Conservation (phyloP, 2,329 filamentous ascomycete species). For the Penicillium sp. region DNA sequence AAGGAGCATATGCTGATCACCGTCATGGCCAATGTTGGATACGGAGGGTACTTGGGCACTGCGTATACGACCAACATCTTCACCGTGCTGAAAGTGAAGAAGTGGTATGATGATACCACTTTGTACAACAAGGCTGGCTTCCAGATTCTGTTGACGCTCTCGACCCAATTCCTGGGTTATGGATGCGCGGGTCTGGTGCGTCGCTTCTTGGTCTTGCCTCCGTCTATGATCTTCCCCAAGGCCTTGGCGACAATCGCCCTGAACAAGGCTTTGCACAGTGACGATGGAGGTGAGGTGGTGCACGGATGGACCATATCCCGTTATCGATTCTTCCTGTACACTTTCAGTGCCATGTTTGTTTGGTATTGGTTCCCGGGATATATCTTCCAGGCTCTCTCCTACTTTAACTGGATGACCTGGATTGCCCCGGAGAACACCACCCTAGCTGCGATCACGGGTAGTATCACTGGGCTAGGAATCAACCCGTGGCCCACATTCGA, state of each 20-base stretch:
- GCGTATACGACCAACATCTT: conserved; percentile 11
- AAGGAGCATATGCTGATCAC: conserved; percentile 49
- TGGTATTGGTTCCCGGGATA: conserved; percentile 56
- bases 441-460: conserved; percentile 40
- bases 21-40: conserved; percentile 51
- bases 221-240: conserved; percentile 27
- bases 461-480: conserved; percentile 42
- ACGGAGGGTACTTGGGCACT: conserved; percentile 25
- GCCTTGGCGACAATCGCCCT: conserved; percentile 11
- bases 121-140: conserved; percentile 28
- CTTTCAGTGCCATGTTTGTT: conserved; percentile 50
- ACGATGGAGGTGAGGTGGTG: not conserved
- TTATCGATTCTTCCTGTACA: conserved; percentile 44
- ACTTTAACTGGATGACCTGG: conserved; percentile 57
- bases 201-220: conserved; percentile 38
- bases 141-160: conserved; percentile 38
- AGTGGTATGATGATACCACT: conserved; percentile 5
- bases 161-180: conserved; percentile 40
- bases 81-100: conserved; percentile 7
- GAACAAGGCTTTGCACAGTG: conserved; percentile 10
- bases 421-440: conserved; percentile 48
- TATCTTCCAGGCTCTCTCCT: conserved; percentile 48
- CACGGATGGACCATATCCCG: conserved; percentile 15
- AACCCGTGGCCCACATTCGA: conserved; percentile 47
- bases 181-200: conserved; percentile 40